phyloP scores from a whole-genome alignment of 2,329 filamentous ascomycete genomes.

The Aspergillus thermomutatus region DNA sequence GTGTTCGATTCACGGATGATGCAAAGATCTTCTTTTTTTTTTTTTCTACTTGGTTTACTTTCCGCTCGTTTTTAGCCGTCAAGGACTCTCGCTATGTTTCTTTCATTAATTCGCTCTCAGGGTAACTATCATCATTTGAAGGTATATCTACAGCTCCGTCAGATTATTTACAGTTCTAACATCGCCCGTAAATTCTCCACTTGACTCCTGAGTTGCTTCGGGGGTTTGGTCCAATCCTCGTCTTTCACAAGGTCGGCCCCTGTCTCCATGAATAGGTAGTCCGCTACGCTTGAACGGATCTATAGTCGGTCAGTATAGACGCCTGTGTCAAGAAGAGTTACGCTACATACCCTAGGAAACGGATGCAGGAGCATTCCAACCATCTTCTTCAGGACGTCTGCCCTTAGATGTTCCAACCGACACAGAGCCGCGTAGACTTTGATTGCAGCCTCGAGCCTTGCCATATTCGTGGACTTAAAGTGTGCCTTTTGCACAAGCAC shows the following conservation, averaged over 20 bases:
- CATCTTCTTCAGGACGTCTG: slow-evolving; percentile 65
- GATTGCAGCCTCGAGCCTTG: slow-evolving; percentile 75
- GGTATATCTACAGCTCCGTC: not conserved
- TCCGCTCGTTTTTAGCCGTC: not conserved
- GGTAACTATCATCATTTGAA: not conserved
- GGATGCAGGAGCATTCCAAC: slow-evolving; percentile 73
- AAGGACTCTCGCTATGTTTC: too few species aligned
- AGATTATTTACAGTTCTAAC: slow-evolving; percentile 11
- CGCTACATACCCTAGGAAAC: slow-evolving; percentile 66
- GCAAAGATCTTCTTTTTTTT: slow-evolving; percentile 27
- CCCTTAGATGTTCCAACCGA: slow-evolving; percentile 47
- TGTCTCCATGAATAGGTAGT: slow-evolving; percentile 36
- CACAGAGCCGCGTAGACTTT: slow-evolving; percentile 74
- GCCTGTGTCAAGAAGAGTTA: not conserved
- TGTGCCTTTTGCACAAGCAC: slow-evolving; percentile 71
- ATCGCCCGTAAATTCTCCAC: slow-evolving; percentile 27
- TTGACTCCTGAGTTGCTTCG: slow-evolving; percentile 31
- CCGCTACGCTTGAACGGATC: slow-evolving; percentile 35
- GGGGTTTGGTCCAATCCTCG: slow-evolving; percentile 35
- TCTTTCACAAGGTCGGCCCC: slow-evolving; percentile 26
- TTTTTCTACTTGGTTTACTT: not conserved
- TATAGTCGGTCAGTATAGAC: slow-evolving; percentile 14
- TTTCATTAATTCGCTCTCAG: not conserved
- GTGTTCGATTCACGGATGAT: slow-evolving; percentile 48
- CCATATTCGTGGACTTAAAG: slow-evolving; percentile 77